Conservation (phyloP, 768 basidiomycete species). For the Kwoniella dejecticola region DNA sequence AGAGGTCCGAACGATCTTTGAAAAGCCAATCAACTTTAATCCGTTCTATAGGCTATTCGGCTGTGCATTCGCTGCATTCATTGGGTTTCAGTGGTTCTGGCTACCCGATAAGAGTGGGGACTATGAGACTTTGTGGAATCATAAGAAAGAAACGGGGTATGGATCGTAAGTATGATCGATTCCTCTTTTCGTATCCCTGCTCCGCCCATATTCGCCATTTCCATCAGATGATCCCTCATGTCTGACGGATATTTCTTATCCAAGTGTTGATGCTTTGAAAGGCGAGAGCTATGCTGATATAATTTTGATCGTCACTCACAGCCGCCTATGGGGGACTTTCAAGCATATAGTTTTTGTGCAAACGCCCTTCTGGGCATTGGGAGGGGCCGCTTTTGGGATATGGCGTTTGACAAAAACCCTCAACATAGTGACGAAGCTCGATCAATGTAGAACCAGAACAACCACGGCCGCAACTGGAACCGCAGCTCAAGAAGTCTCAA, state of each 20-base stretch:
- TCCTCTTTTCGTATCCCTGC: not conserved
- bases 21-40: slow-evolving; percentile 5
- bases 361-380: slow-evolving; percentile 10
- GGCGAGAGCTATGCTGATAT: no score
- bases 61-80: not conserved
- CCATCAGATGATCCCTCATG: not conserved
- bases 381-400: slow-evolving; percentile 6
- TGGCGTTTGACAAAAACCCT: slow-evolving; percentile 1
- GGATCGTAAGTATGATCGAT: slow-evolving; percentile 6
- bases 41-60: not conserved
- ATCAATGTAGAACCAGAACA: slow-evolving; percentile 6
- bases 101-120: not conserved
- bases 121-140: slow-evolving; percentile 12
- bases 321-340: slow-evolving; percentile 9
- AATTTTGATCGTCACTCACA: no score
- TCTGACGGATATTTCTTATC: not conserved
- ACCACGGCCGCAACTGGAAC: not conserved
- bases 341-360: slow-evolving; percentile 6
- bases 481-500: not conserved
- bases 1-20: slow-evolving; percentile 9
- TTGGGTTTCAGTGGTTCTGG: slow-evolving; percentile 2
- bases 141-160: not conserved
- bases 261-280: no score
- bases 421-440: slow-evolving; percentile 14
- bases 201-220: not conserved